Percentiles rank a stretch among this genome's conserved stretches.
phyloP scores from a whole-genome alignment of 495 filamentous ascomycete species.

The Penicillium flavigenum region DNA sequence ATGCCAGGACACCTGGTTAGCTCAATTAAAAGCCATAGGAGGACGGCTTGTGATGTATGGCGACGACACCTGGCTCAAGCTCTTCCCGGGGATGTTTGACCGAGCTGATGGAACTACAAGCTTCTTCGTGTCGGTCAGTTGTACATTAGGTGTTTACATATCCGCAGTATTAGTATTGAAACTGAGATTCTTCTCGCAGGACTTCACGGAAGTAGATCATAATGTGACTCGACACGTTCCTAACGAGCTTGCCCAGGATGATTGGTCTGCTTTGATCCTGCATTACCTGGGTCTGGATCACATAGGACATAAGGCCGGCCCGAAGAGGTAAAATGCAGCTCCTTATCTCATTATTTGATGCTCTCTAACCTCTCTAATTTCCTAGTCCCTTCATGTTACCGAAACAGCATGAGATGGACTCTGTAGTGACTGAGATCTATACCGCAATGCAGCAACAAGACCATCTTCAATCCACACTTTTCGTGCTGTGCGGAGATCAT shows the following conservation, averaged over 20 bases:
- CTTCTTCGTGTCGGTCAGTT: slow-evolving; percentile 94
- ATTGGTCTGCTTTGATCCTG: slow-evolving; percentile 92
- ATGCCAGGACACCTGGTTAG: slow-evolving; percentile 90
- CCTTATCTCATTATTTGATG: not conserved
- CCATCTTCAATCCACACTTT: slow-evolving; percentile 73
- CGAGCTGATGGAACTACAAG: slow-evolving; percentile 89
- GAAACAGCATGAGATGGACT: slow-evolving; percentile 95
- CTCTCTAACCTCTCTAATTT: slow-evolving; percentile 25
- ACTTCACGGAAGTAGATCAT: slow-evolving; percentile 95
- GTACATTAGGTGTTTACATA: slow-evolving; percentile 14
- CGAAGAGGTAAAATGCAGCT: slow-evolving; percentile 59
- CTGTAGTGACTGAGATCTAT: slow-evolving; percentile 72
- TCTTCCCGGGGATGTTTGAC: slow-evolving; percentile 86
- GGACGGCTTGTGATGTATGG: slow-evolving; percentile 91
- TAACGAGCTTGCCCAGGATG: slow-evolving; percentile 66
- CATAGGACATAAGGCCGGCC: slow-evolving; percentile 94
- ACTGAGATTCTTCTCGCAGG: slow-evolving; percentile 54
- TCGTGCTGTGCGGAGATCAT: slow-evolving; percentile 90
- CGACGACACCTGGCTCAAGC: slow-evolving; percentile 97
- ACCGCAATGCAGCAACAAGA: slow-evolving; percentile 64
- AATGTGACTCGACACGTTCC: slow-evolving; percentile 93
- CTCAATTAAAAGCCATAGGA: slow-evolving; percentile 76
- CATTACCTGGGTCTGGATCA: slow-evolving; percentile 97
- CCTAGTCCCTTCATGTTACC: slow-evolving; percentile 80
- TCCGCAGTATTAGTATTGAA: slow-evolving; percentile 8